These are phyloP conservation scores for Dichotomopilus funicola DNA, from an alignment of 2,329 filamentous ascomycete genomes.

Conservation along the genomic window DNA sequence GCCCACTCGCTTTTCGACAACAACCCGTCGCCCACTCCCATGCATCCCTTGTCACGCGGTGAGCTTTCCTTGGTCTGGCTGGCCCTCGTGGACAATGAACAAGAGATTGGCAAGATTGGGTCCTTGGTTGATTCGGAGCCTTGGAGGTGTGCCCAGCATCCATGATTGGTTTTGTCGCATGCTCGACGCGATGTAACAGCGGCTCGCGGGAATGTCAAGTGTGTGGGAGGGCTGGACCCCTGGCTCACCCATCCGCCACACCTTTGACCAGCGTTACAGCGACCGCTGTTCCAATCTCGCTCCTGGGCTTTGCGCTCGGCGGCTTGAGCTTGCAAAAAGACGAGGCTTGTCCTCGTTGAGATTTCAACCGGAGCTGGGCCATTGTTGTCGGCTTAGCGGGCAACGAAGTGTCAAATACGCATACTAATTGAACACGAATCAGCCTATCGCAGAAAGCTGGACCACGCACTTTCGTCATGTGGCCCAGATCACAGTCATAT, in stretches of 20 bases:
- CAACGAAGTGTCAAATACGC: no score
- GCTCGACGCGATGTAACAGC: conserved; percentile 17
- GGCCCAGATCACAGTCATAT: neutral
- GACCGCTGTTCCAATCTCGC: conserved; percentile 4
- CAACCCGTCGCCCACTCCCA: neutral
- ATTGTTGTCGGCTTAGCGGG: no score
- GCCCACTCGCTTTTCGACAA: no score
- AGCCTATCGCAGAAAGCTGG: no score
- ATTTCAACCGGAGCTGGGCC: no score
- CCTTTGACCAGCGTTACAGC: neutral
- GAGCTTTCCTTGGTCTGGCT: neutral
- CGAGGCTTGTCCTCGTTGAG: no score
- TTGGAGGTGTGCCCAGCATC: neutral
- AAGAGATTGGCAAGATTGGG: conserved; percentile 4
- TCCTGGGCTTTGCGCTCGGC: neutral
- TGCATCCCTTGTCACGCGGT: conserved; percentile 3
- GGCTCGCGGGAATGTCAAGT: conserved; percentile 15
- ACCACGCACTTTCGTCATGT: no score
- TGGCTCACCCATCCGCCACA: neutral
- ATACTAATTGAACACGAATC: no score
- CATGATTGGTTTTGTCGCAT: conserved; percentile 15
- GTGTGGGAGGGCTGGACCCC: conserved; percentile 7
- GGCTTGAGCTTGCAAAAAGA: neutral
- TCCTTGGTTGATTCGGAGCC: neutral
- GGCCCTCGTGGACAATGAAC: conserved; percentile 3